A percentile compares a stretch with the other conserved stretches of the same genome.
phyloP scores from a whole-genome alignment of 2,329 filamentous ascomycete species.

The Xylaria sp. region DNA sequence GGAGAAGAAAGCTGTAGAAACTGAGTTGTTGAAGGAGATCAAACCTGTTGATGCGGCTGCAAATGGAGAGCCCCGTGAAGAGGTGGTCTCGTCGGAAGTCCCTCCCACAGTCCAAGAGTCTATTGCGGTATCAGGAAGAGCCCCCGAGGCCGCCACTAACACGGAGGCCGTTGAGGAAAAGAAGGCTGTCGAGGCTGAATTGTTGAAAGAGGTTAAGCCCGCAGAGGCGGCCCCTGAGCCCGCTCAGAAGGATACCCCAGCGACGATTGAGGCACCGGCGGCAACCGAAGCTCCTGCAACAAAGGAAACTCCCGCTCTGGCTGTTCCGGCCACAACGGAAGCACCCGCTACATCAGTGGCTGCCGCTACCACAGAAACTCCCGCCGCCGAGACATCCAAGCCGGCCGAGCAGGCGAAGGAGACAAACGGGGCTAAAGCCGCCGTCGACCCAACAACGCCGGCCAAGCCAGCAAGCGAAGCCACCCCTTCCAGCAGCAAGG shows the following conservation, averaged over 20 bases:
- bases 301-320: constrained; percentile 28
- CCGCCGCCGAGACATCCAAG: constrained; percentile 19
- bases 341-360: constrained; percentile 30
- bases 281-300: constrained; percentile 34
- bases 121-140: constrained; percentile 65
- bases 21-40: constrained; percentile 75
- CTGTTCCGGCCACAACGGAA: constrained; percentile 32
- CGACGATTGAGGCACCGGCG: constrained; percentile 37
- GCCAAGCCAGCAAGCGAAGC: constrained; percentile 39
- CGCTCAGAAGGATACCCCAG: constrained; percentile 36
- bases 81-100: constrained; percentile 61
- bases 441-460: constrained; percentile 39
- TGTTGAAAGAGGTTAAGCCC: constrained; percentile 63
- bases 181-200: constrained; percentile 76
- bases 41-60: constrained; percentile 53
- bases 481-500: constrained; percentile 45
- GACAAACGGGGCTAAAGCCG: constrained; percentile 39
- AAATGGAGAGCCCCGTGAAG: constrained; percentile 53
- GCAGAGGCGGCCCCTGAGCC: constrained; percentile 47
- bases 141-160: constrained; percentile 77
- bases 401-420: constrained; percentile 35
- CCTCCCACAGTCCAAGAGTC: constrained; percentile 68
- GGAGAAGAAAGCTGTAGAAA: constrained; percentile 79
- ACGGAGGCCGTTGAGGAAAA: constrained; percentile 78
- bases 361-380: constrained; percentile 32